A percentile compares a stretch with the other conserved stretches of the same genome.
Conservation (phyloP, 495 filamentous ascomycete genomes). For the Aspergillus biplanus region DNA sequence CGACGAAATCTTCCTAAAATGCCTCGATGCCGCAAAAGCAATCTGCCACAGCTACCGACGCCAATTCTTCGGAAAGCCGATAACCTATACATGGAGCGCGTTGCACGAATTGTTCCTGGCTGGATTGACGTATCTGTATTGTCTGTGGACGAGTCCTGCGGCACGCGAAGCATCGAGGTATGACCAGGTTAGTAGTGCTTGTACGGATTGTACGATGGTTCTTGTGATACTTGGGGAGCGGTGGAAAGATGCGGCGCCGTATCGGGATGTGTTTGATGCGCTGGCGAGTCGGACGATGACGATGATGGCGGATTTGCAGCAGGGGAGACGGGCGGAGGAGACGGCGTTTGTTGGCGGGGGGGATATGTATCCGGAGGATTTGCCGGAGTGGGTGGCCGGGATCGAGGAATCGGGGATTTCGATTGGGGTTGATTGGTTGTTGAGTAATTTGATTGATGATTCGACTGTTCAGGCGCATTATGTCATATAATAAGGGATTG, state of each 20-base stretch:
- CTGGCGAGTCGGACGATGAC: neutral
- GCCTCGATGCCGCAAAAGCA: neutral
- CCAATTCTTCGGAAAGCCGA: neutral
- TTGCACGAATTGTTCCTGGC: neutral
- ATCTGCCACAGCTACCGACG: constrained; percentile 2
- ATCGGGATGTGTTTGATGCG: constrained; percentile 6
- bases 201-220: neutral
- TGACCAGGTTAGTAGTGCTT: neutral
- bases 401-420: too few relatives aligned
- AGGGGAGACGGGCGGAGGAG: too few relatives aligned
- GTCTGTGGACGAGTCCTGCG: neutral
- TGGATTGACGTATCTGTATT: constrained; percentile 3
- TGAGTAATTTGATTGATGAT: too few relatives aligned
- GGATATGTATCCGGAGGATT: too few relatives aligned
- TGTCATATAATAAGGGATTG: too few relatives aligned
- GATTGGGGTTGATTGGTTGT: too few relatives aligned
- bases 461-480: too few relatives aligned
- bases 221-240: constrained; percentile 1
- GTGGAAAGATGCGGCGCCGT: neutral
- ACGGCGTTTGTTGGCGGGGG: too few relatives aligned
- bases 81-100: neutral
- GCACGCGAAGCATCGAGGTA: neutral
- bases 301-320: neutral
- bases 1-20: neutral
- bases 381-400: too few relatives aligned